Evolutionary conservation across 192 early-diverging fungal species (phyloP).

Genomic region (Bifiguratus adelaidae): DNA sequence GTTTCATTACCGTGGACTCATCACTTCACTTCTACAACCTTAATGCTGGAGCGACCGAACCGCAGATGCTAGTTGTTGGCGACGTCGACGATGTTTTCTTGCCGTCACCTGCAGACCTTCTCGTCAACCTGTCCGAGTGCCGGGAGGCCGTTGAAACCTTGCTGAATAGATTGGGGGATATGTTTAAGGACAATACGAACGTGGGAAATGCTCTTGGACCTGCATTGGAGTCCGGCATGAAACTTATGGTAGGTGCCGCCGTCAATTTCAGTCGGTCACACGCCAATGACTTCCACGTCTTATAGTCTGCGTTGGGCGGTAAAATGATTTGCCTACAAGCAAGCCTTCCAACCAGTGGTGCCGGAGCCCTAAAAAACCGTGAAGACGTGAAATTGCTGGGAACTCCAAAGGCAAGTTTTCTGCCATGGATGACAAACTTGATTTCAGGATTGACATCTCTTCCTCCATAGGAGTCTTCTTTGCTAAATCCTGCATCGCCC

Average conservation of each 20-base stretch:
- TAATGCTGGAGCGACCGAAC: conserved; percentile 57
- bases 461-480: conserved; percentile 52
- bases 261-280: too few relatives aligned
- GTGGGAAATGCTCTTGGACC: conserved; percentile 72
- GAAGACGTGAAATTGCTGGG: conserved; percentile 83
- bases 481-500: conserved; percentile 69
- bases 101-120: conserved; percentile 80
- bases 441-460: conserved; percentile 3
- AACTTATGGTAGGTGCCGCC: conserved; percentile 53
- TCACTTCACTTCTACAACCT: conserved; percentile 90
- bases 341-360: conserved; percentile 71
- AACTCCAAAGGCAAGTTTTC: conserved; percentile 57
- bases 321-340: conserved; percentile 81
- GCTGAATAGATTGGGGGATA: conserved; percentile 59
- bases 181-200: conserved; percentile 80
- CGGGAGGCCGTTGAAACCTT: conserved; percentile 59
- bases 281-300: too few relatives aligned
- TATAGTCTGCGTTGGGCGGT: conserved; percentile 68
- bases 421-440: background rate
- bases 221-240: conserved; percentile 72
- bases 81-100: conserved; percentile 87
- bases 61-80: conserved; percentile 89
- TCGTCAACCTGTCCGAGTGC: conserved; percentile 84
- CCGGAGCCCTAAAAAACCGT: conserved; percentile 70
- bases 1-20: conserved; percentile 82